A percentile compares a stretch with the other conserved stretches of the same genome.
Evolutionary conservation across 345 rosid genomes (phyloP).

Genomic region (Aurinia saxatilis): DNA sequence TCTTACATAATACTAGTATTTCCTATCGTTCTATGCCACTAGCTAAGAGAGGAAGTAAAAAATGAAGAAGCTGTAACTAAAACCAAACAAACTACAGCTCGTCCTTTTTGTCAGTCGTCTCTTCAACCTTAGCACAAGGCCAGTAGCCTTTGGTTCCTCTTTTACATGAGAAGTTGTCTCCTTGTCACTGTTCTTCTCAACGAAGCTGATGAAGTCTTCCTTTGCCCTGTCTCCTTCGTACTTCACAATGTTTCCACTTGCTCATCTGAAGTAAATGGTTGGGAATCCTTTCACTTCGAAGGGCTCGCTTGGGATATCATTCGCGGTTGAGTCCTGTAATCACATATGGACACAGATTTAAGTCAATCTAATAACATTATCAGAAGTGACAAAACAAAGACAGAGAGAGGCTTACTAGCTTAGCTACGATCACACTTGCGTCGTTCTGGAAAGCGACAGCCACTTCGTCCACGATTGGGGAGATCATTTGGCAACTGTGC

Average conservation of each 20-base stretch:
- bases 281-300: slow-evolving; percentile 87
- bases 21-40: no score
- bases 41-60: no score
- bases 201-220: slow-evolving; percentile 72
- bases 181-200: slow-evolving; percentile 71
- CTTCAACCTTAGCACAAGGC: no score
- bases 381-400: not conserved
- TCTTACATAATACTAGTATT: no score
- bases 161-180: slow-evolving; percentile 23
- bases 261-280: slow-evolving; percentile 65
- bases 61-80: no score
- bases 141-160: slow-evolving; percentile 39
- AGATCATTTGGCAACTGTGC: slow-evolving; percentile 89
- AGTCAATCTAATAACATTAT: not conserved
- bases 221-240: slow-evolving; percentile 79
- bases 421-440: slow-evolving; percentile 61
- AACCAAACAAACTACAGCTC: no score
- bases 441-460: slow-evolving; percentile 60
- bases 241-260: slow-evolving; percentile 49
- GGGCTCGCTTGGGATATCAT: slow-evolving; percentile 52
- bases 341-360: not conserved
- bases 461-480: slow-evolving; percentile 92
- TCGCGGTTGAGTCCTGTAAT: slow-evolving; percentile 77
- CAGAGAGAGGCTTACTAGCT: slow-evolving; percentile 50
- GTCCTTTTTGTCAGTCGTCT: no score